These are phyloP conservation scores for Cladosporium sp. DNA, from an alignment of 2,329 filamentous ascomycete species.

Conservation along the genomic window DNA sequence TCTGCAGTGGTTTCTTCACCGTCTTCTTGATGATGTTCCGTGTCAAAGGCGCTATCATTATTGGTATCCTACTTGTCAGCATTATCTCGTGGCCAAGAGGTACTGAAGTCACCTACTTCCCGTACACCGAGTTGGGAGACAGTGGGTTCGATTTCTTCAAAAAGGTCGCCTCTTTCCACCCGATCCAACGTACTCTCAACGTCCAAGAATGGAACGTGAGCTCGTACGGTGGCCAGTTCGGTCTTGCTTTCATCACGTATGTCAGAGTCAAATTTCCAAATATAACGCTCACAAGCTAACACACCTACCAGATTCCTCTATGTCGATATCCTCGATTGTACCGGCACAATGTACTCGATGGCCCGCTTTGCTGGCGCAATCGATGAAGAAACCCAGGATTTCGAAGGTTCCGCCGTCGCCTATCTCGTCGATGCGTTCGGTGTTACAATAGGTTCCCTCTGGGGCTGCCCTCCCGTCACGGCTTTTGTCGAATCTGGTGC, in stretches of 20 bases:
- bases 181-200: conserved; percentile 62
- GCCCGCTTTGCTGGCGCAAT: conserved; percentile 76
- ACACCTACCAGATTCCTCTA: conserved; percentile 59
- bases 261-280: background rate
- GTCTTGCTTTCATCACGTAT: conserved; percentile 70
- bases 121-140: conserved; percentile 64
- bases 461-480: conserved; percentile 76
- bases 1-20: conserved; percentile 76
- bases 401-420: conserved; percentile 76
- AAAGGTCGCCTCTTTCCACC: conserved; percentile 78
- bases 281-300: background rate
- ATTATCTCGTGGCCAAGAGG: conserved; percentile 83
- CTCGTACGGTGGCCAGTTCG: conserved; percentile 68
- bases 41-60: conserved; percentile 80
- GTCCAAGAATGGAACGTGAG: conserved; percentile 71
- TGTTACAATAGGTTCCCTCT: conserved; percentile 73
- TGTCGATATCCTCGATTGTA: conserved; percentile 83
- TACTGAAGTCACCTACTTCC: conserved; percentile 76
- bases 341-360: conserved; percentile 85
- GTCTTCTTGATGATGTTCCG: conserved; percentile 78
- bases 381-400: conserved; percentile 78
- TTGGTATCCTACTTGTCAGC: conserved; percentile 75
- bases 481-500: conserved; percentile 87
- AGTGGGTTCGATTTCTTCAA: conserved; percentile 80
- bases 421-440: conserved; percentile 79